These are phyloP conservation scores for Aphanomyces cochlioides DNA, from an alignment of 352 stramenopile species.

Conservation along the genomic window DNA sequence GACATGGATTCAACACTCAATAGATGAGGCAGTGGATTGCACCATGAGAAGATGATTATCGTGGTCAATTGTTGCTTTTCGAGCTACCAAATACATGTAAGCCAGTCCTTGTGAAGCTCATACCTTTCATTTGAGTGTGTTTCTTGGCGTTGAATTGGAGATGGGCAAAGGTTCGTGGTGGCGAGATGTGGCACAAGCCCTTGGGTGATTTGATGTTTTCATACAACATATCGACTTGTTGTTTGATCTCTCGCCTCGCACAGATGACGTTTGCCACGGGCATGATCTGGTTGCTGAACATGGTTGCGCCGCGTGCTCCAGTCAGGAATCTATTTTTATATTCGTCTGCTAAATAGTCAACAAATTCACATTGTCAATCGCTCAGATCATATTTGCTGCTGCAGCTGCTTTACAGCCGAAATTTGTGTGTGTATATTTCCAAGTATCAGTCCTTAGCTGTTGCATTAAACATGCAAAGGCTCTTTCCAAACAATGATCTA, in stretches of 20 bases:
- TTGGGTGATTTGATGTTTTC: slow-evolving; percentile 19
- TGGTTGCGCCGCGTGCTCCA: neutral
- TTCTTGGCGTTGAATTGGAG: slow-evolving; percentile 26
- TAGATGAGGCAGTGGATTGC: neutral
- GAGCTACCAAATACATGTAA: neutral
- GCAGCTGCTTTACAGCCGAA: too few species aligned
- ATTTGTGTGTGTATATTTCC: too few species aligned
- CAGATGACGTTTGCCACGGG: slow-evolving; percentile 23
- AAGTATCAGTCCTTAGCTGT: too few species aligned
- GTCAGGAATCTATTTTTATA: too few species aligned
- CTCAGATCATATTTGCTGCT: too few species aligned
- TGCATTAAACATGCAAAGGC: too few species aligned
- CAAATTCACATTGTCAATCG: too few species aligned
- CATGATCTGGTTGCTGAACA: slow-evolving; percentile 24
- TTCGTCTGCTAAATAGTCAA: too few species aligned
- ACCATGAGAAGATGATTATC: slow-evolving; percentile 25
- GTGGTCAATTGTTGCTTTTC: neutral
- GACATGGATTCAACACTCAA: neutral
- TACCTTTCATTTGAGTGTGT: neutral
- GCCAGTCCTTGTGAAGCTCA: too few species aligned
- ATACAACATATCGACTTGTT: neutral
- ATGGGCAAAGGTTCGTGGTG: slow-evolving; percentile 17
- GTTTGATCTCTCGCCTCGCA: slow-evolving; percentile 14
- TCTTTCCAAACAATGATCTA: too few species aligned
- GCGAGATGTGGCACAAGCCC: slow-evolving; percentile 9